A percentile compares a stretch with the other conserved stretches of the same genome.
These are phyloP conservation scores for Colletotrichum caudatum DNA, from an alignment of 2,329 filamentous ascomycete genomes.

Conservation along the genomic window DNA sequence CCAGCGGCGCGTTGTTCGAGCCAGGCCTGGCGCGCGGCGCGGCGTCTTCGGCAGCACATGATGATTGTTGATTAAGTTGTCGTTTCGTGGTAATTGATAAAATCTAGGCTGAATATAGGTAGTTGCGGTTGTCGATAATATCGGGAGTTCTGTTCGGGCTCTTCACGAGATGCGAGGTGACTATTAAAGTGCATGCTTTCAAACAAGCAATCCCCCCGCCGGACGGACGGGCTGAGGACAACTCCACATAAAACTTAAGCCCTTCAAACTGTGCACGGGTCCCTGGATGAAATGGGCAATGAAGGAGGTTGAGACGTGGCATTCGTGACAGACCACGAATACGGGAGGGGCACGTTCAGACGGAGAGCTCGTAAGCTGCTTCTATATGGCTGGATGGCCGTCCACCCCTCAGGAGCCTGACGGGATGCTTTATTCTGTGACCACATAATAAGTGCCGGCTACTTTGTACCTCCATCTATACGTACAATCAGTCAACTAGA, in stretches of 20 bases:
- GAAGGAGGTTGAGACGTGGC: constrained; percentile 16
- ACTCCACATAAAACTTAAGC: constrained; percentile 1
- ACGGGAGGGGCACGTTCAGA: constrained; percentile 18
- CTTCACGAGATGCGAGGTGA: not conserved
- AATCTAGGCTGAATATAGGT: not conserved
- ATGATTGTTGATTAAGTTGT: not conserved
- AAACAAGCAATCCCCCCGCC: not conserved
- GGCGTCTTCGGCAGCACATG: constrained; percentile 33
- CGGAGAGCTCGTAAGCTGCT: not conserved
- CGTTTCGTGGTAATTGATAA: not conserved
- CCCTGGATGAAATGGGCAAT: constrained; percentile 1
- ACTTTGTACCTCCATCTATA: not conserved
- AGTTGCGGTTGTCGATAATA: not conserved
- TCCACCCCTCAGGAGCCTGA: not conserved
- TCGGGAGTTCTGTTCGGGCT: no score
- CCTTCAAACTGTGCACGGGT: constrained; percentile 7
- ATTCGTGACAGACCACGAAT: constrained; percentile 11
- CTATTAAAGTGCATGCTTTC: not conserved
- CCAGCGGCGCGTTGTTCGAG: constrained; percentile 28
- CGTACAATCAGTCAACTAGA: not conserved
- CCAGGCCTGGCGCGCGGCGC: constrained; percentile 36
- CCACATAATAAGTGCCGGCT: not conserved
- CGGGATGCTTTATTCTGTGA: not conserved
- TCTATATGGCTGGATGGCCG: not conserved
- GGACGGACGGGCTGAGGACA: not conserved